Conservation (phyloP, 1,139 yeast species). For the Yamadazyma sp. region DNA sequence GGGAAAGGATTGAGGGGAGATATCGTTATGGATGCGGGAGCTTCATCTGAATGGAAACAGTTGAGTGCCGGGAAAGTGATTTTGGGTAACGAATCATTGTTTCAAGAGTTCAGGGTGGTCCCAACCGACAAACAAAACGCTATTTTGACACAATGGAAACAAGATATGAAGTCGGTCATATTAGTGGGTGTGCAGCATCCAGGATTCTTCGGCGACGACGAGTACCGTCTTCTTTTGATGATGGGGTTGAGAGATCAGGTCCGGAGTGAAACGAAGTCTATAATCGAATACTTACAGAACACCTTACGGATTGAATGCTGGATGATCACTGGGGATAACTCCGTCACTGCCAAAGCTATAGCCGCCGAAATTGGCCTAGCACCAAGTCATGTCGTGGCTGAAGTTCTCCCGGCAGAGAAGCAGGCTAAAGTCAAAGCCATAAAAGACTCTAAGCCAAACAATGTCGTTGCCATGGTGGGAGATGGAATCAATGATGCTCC, state of each 20-base stretch:
- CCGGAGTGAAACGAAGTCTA: conserved; percentile 59
- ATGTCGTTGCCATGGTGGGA: conserved; percentile 59
- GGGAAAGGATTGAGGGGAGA: conserved; percentile 61
- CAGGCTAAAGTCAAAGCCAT: conserved; percentile 58
- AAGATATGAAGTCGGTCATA: conserved; percentile 62
- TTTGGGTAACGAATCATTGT: conserved; percentile 65
- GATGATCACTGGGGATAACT: conserved; percentile 76
- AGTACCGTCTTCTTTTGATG: conserved; percentile 43
- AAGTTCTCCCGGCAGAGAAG: conserved; percentile 73
- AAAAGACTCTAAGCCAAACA: conserved; percentile 34
- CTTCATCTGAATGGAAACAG: conserved; percentile 27
- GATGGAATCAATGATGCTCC: conserved; percentile 69
- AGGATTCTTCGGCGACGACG: conserved; percentile 23
- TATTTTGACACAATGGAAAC: conserved; percentile 54
- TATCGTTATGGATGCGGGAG: conserved; percentile 23
- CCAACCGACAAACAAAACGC: conserved; percentile 24
- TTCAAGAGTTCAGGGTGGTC: conserved; percentile 43
- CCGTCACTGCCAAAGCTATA: conserved; percentile 64
- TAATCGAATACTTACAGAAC: conserved; percentile 45
- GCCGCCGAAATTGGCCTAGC: conserved; percentile 64
- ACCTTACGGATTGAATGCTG: conserved; percentile 55
- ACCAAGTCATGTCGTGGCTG: conserved; percentile 58
- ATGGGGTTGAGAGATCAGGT: conserved; percentile 66
- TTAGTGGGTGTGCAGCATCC: conserved; percentile 47
- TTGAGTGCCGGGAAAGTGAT: conserved; percentile 40